Conservation (phyloP, 495 filamentous ascomycete species). For the Neurospora terricola region DNA sequence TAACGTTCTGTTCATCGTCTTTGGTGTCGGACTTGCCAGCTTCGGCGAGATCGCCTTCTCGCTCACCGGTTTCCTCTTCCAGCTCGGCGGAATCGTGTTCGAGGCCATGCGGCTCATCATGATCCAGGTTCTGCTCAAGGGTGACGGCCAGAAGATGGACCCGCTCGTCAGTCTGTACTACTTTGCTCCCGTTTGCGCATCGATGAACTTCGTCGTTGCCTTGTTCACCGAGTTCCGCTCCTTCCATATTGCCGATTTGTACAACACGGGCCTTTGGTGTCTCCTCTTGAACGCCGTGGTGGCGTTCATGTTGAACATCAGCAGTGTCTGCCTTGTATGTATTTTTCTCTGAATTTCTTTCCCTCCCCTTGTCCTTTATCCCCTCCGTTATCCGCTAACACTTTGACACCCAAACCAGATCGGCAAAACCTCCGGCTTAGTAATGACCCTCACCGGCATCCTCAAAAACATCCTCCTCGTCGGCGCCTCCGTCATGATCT, state of each 20-base stretch:
- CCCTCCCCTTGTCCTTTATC: background rate
- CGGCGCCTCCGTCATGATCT: slow-evolving; percentile 51
- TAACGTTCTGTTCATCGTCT: slow-evolving; percentile 65
- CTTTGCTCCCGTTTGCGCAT: slow-evolving; percentile 67
- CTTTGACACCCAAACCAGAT: slow-evolving; percentile 40
- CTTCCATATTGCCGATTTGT: slow-evolving; percentile 44
- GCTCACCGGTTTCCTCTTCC: slow-evolving; percentile 57
- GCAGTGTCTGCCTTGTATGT: slow-evolving; percentile 62
- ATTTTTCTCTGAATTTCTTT: background rate
- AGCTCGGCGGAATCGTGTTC: slow-evolving; percentile 58
- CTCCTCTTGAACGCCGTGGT: slow-evolving; percentile 60
- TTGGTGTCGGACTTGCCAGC: slow-evolving; percentile 63
- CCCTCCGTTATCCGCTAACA: background rate
- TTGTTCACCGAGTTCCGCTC: slow-evolving; percentile 45
- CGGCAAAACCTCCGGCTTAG: slow-evolving; percentile 65
- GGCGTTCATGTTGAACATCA: slow-evolving; percentile 69
- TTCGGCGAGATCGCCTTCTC: slow-evolving; percentile 68
- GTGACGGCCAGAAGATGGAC: slow-evolving; percentile 66
- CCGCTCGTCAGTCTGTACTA: slow-evolving; percentile 79
- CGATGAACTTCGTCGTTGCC: slow-evolving; percentile 64
- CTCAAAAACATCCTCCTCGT: slow-evolving; percentile 71
- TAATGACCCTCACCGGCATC: slow-evolving; percentile 65
- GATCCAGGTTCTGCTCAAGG: slow-evolving; percentile 62
- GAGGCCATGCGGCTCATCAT: slow-evolving; percentile 70
- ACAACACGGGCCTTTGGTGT: slow-evolving; percentile 44